A percentile compares a stretch with the other conserved stretches of the same genome.
These are phyloP conservation scores for Podospora didyma DNA, from an alignment of 495 filamentous ascomycete genomes.

Conservation along the genomic window DNA sequence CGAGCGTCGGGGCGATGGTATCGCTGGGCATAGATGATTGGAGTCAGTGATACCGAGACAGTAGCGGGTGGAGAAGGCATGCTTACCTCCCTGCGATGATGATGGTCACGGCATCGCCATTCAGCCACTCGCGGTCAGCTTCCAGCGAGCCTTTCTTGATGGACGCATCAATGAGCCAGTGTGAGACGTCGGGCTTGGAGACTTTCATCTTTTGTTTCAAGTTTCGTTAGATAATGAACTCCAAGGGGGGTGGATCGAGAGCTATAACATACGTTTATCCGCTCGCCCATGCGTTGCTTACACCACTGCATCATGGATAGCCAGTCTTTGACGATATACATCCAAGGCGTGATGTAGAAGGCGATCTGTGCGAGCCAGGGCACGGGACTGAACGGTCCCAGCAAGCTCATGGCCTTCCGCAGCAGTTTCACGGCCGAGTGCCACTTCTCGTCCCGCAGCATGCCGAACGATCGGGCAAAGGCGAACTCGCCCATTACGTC, in stretches of 20 bases:
- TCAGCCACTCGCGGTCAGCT: not conserved
- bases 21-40: no score
- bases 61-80: no score
- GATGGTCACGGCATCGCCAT: constrained; percentile 3
- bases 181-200: no score
- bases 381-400: constrained; percentile 33
- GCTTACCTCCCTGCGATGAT: constrained; percentile 5
- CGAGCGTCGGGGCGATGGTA: no score
- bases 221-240: no score
- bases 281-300: constrained; percentile 28
- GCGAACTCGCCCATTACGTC: constrained; percentile 7
- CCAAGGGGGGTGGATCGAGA: no score
- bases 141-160: constrained; percentile 1
- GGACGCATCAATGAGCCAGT: not conserved
- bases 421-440: constrained; percentile 29
- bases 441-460: constrained; percentile 34
- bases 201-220: no score
- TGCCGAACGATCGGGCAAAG: constrained; percentile 25
- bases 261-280: no score
- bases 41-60: no score
- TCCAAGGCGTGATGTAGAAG: constrained; percentile 25
- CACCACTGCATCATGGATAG: constrained; percentile 28
- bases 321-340: constrained; percentile 29
- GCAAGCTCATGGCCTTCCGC: constrained; percentile 26
- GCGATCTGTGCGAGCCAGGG: constrained; percentile 36